phyloP scores from a whole-genome alignment of 768 basidiomycete species.

The Podaxis mareebaensis region DNA sequence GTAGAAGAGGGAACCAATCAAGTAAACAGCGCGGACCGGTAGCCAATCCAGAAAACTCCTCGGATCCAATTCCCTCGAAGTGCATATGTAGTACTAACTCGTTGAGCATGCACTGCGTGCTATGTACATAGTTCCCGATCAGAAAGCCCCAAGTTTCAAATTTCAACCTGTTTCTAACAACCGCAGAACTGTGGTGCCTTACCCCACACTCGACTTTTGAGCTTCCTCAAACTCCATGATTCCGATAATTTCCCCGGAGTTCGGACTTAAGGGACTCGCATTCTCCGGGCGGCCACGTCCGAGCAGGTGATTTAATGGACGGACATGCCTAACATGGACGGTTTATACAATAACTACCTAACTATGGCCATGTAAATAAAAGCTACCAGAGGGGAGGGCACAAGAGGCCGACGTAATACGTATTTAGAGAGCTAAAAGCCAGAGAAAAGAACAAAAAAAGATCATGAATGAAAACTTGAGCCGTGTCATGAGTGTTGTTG shows the following conservation, averaged over 20 bases:
- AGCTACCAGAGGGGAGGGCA: background rate
- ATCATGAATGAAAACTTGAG: background rate
- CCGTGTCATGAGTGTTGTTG: background rate
- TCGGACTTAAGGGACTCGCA: too few species aligned
- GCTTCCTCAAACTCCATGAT: too few species aligned
- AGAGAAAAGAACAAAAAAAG: background rate
- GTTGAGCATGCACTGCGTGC: background rate
- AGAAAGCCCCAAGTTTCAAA: background rate
- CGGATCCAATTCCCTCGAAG: background rate
- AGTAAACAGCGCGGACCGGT: background rate
- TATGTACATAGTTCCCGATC: background rate
- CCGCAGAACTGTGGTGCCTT: background rate
- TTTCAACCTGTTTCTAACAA: background rate
- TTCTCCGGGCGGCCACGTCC: too few species aligned
- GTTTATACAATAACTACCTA: constrained; percentile 7
- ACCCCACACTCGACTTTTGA: too few species aligned
- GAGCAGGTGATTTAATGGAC: background rate
- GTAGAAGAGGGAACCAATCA: background rate
- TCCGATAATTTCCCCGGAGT: too few species aligned
- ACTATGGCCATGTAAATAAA: background rate
- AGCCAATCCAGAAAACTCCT: background rate
- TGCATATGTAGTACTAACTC: background rate
- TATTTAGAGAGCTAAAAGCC: background rate
- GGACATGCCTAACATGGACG: background rate
- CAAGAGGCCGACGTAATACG: background rate